Evolutionary conservation across 148 eudicot species (phyloP), one percentile per base, ranked within the genome.

Genomic region (Rhododendron williamsianum): DNA sequence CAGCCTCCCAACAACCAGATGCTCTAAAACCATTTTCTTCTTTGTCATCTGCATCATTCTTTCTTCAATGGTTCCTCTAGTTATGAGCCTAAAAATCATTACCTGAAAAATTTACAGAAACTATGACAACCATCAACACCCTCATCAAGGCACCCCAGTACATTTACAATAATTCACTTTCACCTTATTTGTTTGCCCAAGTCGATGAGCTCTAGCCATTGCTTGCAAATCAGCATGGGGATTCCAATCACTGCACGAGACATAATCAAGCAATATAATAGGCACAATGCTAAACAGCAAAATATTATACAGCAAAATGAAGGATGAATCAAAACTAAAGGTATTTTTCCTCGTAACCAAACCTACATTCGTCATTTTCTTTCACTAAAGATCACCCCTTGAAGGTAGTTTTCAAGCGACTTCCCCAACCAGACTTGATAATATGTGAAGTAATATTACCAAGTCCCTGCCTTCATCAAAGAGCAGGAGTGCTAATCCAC

Each of bases 151-250:
- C 46, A 63, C 36, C 12, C 25, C 48, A 21, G 23, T 13, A 73
- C 41, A 58, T 16, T 33, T 27, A 9, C 10, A 63, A 54, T 49
- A 69, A 35, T 78, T 52, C 79, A 65, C 5, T 67, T 88, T 67
- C 87, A 94, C 99, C 98, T 95, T 97, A 83, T 97, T 97, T 38
- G 95, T 97, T 89, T 97, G 99, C 69, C 99, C 99, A 80, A 97
- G 98, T 25, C 98, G 91, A 88, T 97, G 99, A 74, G 99, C 99
- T 91, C 99, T 93, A 69, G 99, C 98, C 99, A 97, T 95, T 58
- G 99, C 99, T 90, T 97, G 99, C 81, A 97, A 89, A 92, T 97
- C 99, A 74, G 98, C 99, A 90, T 95, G 99, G 10, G 99, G 99
- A 91, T 97, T 97, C 99, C 98, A 97, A 86, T 97, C 99, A 80